Base-by-base conservation (phyloP, 1,139 yeast genomes). In the Pichia sp. region DNA sequence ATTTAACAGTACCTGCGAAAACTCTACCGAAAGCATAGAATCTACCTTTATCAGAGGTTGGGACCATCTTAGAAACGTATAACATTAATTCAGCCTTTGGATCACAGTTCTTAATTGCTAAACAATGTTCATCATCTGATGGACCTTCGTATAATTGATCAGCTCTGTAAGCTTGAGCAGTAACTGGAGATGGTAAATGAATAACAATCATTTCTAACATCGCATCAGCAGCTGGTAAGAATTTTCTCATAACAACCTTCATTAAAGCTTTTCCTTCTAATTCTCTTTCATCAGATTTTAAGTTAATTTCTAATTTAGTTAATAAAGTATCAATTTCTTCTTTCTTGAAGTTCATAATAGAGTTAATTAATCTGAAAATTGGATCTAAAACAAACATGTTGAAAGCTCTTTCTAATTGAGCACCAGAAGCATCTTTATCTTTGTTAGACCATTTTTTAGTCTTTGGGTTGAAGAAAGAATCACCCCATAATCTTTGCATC, bases 1-100 rank as follows among this genome's bases (percentile, higher is more conserved):
- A 87, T 73, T 76, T 86, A 67, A 92, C 97, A 67, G 97, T 92
- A 89, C 98, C 98, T 64, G 97, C 86, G 80, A 92, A 92, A 72
- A 92, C 97, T 82, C 98, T 94, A 75, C 98, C 98, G 79, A 92
- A 92, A 69, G 98, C 98, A 84, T 89, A 92, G 96, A 92, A 92
- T 81, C 98, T 90, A 83, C 98, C 98, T 82, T 90, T 92, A 76
- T 92, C 98, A 64, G 97, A 90, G 69, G 98, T 92, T 74, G 98
- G 98, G 64, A 92, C 97, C 98, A 92, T 92, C 96, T 92, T 92
- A 76, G 98, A 92, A 69, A 92, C 92, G 89, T 92, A 92, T 72
- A 92, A 82, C 98, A 92, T 92, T 70, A 92, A 86, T 70, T 92
- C 97, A 64, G 95, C 96, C 68, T 75, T 85, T 69, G 98, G 97